These are phyloP conservation scores for Geotrichum klebahnii DNA, from an alignment of 1,139 yeast genomes.

Conservation along the genomic window DNA sequence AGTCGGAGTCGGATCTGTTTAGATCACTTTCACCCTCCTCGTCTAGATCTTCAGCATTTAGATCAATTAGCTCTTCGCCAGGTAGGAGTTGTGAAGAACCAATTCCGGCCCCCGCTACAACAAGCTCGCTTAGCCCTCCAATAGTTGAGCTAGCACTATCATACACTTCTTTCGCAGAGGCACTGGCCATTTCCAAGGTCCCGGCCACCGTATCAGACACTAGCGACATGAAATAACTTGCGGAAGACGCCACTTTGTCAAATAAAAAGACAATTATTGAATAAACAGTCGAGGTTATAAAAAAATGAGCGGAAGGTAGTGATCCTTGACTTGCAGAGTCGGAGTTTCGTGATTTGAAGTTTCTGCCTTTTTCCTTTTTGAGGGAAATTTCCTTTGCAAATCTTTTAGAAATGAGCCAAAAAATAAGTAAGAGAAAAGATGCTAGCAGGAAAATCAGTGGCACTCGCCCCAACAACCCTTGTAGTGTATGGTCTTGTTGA, in stretches of 20 bases:
- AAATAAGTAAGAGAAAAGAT: not conserved
- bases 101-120: not conserved
- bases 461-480: too few species aligned
- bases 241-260: conserved; percentile 11
- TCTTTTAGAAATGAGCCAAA: not conserved
- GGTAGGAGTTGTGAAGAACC: conserved; percentile 16
- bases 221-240: conserved; percentile 17
- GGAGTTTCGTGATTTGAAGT: not conserved
- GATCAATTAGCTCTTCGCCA: conserved; percentile 18
- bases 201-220: conserved; percentile 38
- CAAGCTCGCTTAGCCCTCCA: conserved; percentile 24
- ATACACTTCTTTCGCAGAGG: conserved; percentile 35
- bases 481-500: not conserved
- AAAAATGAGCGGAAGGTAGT: too few species aligned
- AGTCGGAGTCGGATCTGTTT: conserved; percentile 31
- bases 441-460: too few species aligned
- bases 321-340: too few species aligned
- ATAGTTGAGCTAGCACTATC: conserved; percentile 29
- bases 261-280: conserved; percentile 1
- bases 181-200: conserved; percentile 38
- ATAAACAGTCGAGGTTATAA: too few species aligned
- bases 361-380: not conserved
- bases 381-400: not conserved
- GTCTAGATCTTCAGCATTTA: conserved; percentile 22
- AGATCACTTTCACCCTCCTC: conserved; percentile 29